These are phyloP conservation scores for Magnusiomyces fungicola DNA, from an alignment of 1,139 yeast species.

Conservation along the genomic window DNA sequence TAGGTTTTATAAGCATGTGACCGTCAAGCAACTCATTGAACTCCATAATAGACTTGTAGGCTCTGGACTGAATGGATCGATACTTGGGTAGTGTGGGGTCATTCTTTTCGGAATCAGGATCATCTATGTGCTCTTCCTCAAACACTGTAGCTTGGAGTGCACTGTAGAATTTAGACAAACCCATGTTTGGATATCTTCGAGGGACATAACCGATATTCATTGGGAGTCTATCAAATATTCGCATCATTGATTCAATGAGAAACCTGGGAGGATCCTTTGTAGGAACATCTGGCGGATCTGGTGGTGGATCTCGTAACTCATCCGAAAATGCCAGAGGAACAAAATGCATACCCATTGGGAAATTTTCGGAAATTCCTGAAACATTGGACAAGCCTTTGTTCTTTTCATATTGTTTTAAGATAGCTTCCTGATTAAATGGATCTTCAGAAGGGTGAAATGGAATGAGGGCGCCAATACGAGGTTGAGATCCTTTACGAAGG, in stretches of 20 bases:
- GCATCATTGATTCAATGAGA: constrained; percentile 34
- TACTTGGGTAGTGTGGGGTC: constrained; percentile 30
- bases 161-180: constrained; percentile 57
- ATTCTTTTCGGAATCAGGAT: constrained; percentile 21
- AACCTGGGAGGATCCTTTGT: constrained; percentile 21
- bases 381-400: constrained; percentile 12
- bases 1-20: not conserved
- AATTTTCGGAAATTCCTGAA: not conserved
- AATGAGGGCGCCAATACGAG: constrained; percentile 52
- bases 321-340: constrained; percentile 36
- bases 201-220: constrained; percentile 50
- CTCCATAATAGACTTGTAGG: not conserved
- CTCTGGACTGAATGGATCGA: constrained; percentile 25
- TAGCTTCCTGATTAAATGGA: not conserved
- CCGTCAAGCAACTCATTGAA: not conserved
- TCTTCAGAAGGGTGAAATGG: constrained; percentile 38
- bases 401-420: constrained; percentile 8
- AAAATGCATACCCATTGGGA: constrained; percentile 32
- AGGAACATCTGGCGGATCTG: constrained; percentile 20
- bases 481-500: constrained; percentile 46
- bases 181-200: constrained; percentile 55
- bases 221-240: constrained; percentile 37
- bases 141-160: constrained; percentile 59
- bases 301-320: constrained; percentile 31
- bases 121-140: constrained; percentile 42